Evolutionary conservation across 2,329 filamentous ascomycete genomes (phyloP).

Genomic region (Neurospora crassa): DNA sequence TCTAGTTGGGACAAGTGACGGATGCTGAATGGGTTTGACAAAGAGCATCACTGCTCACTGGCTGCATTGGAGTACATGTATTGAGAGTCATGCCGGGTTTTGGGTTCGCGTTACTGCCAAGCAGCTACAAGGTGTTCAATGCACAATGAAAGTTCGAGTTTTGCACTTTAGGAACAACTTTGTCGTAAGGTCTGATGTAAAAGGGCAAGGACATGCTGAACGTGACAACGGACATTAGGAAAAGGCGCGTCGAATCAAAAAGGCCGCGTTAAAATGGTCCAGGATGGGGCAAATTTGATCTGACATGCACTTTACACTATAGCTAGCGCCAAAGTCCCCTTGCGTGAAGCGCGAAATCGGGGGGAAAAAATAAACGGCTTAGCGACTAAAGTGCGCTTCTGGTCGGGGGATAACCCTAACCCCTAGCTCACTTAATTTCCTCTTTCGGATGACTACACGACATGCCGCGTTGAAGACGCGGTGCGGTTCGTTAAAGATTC

Average conservation of each 20-base stretch:
- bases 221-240: not conserved
- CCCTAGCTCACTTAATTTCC: not conserved
- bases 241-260: not conserved
- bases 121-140: not conserved
- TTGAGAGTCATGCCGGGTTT: not conserved
- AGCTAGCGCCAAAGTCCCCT: not conserved
- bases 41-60: not conserved
- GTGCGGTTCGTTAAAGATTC: not conserved
- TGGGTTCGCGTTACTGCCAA: not conserved
- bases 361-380: not conserved
- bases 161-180: not conserved
- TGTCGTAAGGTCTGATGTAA: not conserved
- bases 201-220: not conserved
- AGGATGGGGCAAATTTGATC: not conserved
- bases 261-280: not conserved
- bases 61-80: not conserved
- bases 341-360: not conserved
- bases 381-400: not conserved
- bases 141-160: not conserved
- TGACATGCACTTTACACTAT: not conserved
- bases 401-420: not conserved
- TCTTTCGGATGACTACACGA: constrained; percentile 1
- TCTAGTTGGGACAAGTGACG: not conserved
- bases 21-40: not conserved
- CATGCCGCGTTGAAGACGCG: not conserved